A percentile compares a stretch with the other conserved stretches of the same genome.
These are phyloP conservation scores for Fusarium staphyleae DNA, from an alignment of 2,329 filamentous ascomycete genomes.

Conservation along the genomic window DNA sequence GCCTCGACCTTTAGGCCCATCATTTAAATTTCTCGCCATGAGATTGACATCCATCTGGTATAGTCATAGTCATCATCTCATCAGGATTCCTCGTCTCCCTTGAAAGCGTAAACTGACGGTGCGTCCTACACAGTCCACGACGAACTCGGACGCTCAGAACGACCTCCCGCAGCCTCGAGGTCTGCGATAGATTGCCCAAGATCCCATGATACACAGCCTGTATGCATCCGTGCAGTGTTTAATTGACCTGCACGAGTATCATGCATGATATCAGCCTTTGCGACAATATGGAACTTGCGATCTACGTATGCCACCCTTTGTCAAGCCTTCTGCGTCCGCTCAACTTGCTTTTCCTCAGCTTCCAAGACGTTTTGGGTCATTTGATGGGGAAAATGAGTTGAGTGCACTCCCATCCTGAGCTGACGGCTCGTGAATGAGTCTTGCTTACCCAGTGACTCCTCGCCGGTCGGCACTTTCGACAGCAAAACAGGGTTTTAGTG, in stretches of 20 bases:
- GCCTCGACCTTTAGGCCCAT: too few relatives aligned
- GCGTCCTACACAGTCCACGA: background rate
- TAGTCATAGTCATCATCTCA: background rate
- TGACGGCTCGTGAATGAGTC: too few relatives aligned
- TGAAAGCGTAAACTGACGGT: background rate
- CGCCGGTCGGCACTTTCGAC: too few relatives aligned
- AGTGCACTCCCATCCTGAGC: too few relatives aligned
- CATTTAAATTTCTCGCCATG: background rate
- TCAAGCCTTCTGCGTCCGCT: background rate
- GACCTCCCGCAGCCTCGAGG: background rate
- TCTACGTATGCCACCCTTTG: background rate
- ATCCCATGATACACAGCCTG: background rate
- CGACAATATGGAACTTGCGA: constrained; percentile 3
- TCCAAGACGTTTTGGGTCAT: background rate
- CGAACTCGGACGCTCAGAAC: background rate
- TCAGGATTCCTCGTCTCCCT: background rate
- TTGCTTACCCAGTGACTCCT: too few relatives aligned
- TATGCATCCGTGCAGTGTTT: background rate
- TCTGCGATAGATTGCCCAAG: background rate
- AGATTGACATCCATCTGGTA: background rate
- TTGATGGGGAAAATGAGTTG: background rate
- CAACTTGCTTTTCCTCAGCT: background rate
- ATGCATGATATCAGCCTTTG: background rate
- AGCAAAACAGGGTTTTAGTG: too few relatives aligned
- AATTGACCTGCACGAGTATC: background rate